Conservation (phyloP, 345 rosid species). For the Brassica rapa region DNA sequence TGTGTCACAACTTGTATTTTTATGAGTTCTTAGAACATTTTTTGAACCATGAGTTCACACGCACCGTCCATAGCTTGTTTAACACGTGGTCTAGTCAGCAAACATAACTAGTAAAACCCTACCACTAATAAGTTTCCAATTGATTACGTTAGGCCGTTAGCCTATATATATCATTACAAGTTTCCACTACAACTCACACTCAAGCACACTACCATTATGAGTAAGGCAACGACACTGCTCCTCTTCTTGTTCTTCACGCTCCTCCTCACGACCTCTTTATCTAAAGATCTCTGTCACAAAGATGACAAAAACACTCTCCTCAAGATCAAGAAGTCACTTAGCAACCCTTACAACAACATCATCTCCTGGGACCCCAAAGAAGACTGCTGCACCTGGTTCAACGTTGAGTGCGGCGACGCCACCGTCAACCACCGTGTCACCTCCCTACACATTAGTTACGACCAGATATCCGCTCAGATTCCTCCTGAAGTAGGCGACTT, state of each 20-base stretch:
- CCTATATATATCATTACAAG: neutral
- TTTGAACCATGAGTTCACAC: neutral
- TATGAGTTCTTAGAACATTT: neutral
- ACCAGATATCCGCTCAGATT: constrained; percentile 53
- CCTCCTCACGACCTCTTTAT: constrained; percentile 37
- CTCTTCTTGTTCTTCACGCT: constrained; percentile 35
- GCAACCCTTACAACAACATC: constrained; percentile 54
- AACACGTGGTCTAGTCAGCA: constrained; percentile 27
- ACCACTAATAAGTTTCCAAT: neutral
- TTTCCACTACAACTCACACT: neutral
- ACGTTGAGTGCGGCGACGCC: constrained; percentile 55
- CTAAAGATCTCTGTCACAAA: constrained; percentile 57
- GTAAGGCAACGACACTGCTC: constrained; percentile 26
- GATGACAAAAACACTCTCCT: constrained; percentile 61
- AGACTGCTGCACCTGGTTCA: constrained; percentile 76
- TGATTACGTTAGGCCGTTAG: neutral
- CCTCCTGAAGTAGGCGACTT: constrained; percentile 62
- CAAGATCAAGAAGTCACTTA: constrained; percentile 54
- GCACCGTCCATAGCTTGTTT: constrained; percentile 4
- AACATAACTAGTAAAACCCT: neutral
- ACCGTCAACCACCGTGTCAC: constrained; percentile 61
- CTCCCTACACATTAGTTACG: constrained; percentile 51
- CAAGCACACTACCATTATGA: constrained; percentile 5
- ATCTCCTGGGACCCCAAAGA: constrained; percentile 60
- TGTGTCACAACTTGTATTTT: neutral